Evolutionary conservation across 805 yeast species (phyloP).

Genomic region (Metschnikowia rubicola): DNA sequence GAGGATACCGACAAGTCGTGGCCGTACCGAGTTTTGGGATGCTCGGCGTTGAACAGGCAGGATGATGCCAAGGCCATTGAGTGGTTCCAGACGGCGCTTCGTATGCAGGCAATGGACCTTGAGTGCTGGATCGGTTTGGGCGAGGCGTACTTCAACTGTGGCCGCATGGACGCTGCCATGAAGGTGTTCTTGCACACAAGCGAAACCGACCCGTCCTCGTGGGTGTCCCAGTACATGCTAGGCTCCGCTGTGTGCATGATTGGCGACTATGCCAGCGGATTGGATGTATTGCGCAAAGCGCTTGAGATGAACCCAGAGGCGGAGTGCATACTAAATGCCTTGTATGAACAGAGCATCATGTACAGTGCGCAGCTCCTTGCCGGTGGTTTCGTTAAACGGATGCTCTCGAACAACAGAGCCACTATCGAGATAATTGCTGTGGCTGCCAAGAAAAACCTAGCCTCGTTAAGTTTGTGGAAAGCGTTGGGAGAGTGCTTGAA

Average conservation of each 20-base stretch:
- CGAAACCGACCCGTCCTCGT: slow-evolving; percentile 48
- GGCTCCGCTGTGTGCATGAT: slow-evolving; percentile 63
- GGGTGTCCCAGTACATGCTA: slow-evolving; percentile 64
- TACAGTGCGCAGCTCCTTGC: slow-evolving; percentile 50
- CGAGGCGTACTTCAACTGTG: slow-evolving; percentile 85
- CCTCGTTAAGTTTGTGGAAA: slow-evolving; percentile 64
- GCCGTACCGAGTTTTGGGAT: slow-evolving; percentile 89
- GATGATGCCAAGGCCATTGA: slow-evolving; percentile 79
- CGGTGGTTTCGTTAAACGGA: slow-evolving; percentile 67
- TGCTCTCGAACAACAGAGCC: slow-evolving; percentile 45
- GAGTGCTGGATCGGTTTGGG: slow-evolving; percentile 96
- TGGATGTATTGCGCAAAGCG: slow-evolving; percentile 45
- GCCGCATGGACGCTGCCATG: slow-evolving; percentile 79
- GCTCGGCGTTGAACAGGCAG: slow-evolving; percentile 65
- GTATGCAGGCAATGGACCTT: slow-evolving; percentile 61
- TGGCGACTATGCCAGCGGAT: slow-evolving; percentile 64
- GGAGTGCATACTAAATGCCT: slow-evolving; percentile 43
- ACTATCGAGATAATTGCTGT: slow-evolving; percentile 43
- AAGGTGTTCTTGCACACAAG: slow-evolving; percentile 75
- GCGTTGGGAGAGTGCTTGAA: slow-evolving; percentile 54
- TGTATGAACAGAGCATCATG: slow-evolving; percentile 55
- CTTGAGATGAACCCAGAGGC: slow-evolving; percentile 46
- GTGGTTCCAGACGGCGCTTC: slow-evolving; percentile 81
- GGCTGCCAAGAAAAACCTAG: slow-evolving; percentile 33
- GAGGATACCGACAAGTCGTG: slow-evolving; percentile 50